phyloP scores from a whole-genome alignment of 108 stramenopile genomes.

The Phaeodactylum tricornutum region DNA sequence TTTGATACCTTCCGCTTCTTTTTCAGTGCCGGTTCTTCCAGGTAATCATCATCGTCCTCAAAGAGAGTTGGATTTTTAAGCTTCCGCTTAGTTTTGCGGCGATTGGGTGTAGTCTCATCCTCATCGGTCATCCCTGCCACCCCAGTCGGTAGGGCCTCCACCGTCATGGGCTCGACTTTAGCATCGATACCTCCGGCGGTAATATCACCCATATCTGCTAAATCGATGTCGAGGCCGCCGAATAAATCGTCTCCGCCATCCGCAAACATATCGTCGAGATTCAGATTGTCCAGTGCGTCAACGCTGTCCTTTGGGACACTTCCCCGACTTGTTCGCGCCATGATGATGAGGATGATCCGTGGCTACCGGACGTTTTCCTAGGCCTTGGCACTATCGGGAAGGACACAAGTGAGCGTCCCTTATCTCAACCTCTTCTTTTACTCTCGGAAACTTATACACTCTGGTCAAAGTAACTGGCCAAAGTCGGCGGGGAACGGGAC shows the following conservation, averaged over 20 bases:
- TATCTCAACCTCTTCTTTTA: too few species aligned
- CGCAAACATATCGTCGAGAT: slow-evolving; percentile 26
- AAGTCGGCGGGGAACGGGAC: too few species aligned
- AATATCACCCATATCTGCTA: slow-evolving; percentile 19
- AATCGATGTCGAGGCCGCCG: slow-evolving; percentile 22
- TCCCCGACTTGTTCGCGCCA: slow-evolving; percentile 7
- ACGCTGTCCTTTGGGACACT: slow-evolving; percentile 2
- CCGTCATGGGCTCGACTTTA: background rate
- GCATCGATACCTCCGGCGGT: background rate
- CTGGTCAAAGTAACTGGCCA: too few species aligned
- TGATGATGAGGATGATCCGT: slow-evolving; percentile 1
- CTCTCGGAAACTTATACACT: too few species aligned
- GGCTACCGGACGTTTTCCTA: background rate
- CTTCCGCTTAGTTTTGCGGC: slow-evolving; percentile 17
- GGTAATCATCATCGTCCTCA: slow-evolving; percentile 9
- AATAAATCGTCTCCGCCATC: slow-evolving; percentile 18
- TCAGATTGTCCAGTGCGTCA: slow-evolving; percentile 15
- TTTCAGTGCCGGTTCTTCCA: slow-evolving; percentile 6
- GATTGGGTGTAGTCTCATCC: slow-evolving; percentile 2
- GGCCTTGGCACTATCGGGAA: too few species aligned
- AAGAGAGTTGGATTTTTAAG: slow-evolving; percentile 1
- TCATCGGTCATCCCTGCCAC: background rate
- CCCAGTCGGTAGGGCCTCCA: too few species aligned
- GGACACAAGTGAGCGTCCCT: too few species aligned
- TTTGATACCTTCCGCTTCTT: slow-evolving; percentile 4